Evolutionary conservation across 805 yeast genomes (phyloP), one percentile per base, ranked within the genome.

Genomic region (Myxozyma mucilagina): DNA sequence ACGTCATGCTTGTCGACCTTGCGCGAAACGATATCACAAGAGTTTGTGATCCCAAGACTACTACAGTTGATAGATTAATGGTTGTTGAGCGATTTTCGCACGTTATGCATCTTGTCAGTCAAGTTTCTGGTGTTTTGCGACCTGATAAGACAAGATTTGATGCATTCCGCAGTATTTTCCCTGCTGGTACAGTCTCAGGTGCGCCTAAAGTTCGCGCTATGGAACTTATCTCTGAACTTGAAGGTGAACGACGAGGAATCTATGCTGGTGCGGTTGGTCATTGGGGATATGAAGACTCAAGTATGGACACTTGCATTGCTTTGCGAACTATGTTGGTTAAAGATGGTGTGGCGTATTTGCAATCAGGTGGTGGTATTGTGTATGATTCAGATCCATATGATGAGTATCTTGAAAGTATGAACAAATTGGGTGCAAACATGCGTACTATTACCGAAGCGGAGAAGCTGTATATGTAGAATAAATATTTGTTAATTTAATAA

Each of bases 341-440:
- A 72, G 90, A 93, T 68, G 93, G 92, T 31, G 79, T 83, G 55
- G 97, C 97, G 0, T 93, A 91, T 70, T 79, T 94, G 68, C 99
- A 94, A 79, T 98, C 99, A 1, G 99, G 99, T 66, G 99, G 99
- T 59, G 99, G 99, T 61, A 94, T 94, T 73, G 99, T 94, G 29
- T 87, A 80, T 73, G 99, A 94, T 73, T 87, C 96, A 65, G 97
- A 94, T 73, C 96, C 96, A 59, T 85, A 87, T 70, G 99, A 93
- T 64, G 99, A 94, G 78, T 94, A 91, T 74, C 79, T 91, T 51
- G 99, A 94, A 78, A 94, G 98, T 1, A 87, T 94, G 87, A 94
- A 94, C 80, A 94, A 94, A 79, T 91, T 94, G 96, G 85, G 82
- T 78, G 96, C 98, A 59, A 94, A 94, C 76, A 87, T 87, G 75